Conservation (phyloP, 2,329 filamentous ascomycete species). For the Talaromyces sp. region DNA sequence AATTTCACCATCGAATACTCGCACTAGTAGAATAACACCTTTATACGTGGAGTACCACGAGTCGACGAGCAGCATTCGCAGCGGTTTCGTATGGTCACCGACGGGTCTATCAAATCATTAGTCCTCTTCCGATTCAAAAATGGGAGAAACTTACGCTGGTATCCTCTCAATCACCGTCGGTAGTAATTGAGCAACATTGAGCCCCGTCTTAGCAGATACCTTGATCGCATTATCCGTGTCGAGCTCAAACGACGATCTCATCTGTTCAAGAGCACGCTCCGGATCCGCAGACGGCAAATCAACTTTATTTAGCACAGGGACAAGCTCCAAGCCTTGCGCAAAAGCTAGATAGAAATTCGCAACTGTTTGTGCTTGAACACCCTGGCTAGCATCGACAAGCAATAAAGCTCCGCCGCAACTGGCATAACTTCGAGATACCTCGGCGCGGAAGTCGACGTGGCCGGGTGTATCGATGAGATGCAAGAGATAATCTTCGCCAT, state of each 20-base stretch:
- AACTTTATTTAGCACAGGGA: conserved; percentile 96
- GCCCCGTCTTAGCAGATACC: conserved; percentile 90
- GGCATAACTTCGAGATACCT: conserved; percentile 92
- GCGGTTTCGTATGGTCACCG: conserved; percentile 67
- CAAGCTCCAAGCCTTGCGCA: conserved; percentile 76
- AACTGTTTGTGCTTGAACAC: conserved; percentile 94
- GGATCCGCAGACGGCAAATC: conserved; percentile 87
- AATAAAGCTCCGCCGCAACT: conserved; percentile 90
- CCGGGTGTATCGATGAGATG: conserved; percentile 96
- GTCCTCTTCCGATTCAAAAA: not conserved
- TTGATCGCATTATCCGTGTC: conserved; percentile 68
- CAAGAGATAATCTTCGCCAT: conserved; percentile 82
- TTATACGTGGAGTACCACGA: conserved; percentile 98
- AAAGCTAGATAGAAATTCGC: conserved; percentile 99
- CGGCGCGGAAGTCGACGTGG: conserved; percentile 95
- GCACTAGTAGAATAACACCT: conserved; percentile 84
- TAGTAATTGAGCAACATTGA: conserved; percentile 78
- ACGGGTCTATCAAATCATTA: conserved; percentile 50
- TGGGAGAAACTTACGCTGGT: conserved; percentile 52
- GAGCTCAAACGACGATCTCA: conserved; percentile 81
- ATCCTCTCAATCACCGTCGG: conserved; percentile 82
- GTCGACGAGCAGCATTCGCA: conserved; percentile 86
- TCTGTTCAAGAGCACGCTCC: conserved; percentile 79
- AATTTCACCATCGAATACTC: conserved; percentile 84
- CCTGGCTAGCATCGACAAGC: conserved; percentile 92